These are phyloP conservation scores for Ustulina deusta DNA, from an alignment of 2,329 filamentous ascomycete species.

Conservation along the genomic window DNA sequence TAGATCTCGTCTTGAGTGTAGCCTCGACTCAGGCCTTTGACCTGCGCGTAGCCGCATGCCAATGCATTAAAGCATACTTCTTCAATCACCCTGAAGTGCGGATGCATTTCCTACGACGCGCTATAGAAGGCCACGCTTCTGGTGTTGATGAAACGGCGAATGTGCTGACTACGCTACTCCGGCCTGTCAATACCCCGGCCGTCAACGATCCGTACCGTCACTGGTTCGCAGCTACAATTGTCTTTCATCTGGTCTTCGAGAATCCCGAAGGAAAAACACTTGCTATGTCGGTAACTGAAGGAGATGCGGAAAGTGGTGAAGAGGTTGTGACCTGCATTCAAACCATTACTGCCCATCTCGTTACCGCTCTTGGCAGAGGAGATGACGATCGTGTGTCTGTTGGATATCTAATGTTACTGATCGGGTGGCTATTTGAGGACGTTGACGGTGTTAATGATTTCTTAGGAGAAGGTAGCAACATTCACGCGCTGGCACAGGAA, in stretches of 20 bases:
- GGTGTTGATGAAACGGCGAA: conserved; percentile 88
- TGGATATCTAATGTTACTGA: conserved; percentile 89
- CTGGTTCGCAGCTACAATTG: conserved; percentile 89
- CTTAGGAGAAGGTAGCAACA: conserved; percentile 87
- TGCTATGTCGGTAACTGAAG: conserved; percentile 86
- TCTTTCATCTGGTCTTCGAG: conserved; percentile 87
- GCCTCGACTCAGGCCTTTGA: conserved; percentile 77
- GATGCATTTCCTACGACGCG: conserved; percentile 85
- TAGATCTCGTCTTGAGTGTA: conserved; percentile 82
- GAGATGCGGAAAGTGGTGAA: conserved; percentile 88
- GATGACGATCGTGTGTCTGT: conserved; percentile 84
- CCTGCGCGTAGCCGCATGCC: conserved; percentile 84
- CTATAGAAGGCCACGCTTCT: conserved; percentile 86
- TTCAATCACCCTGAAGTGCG: conserved; percentile 83
- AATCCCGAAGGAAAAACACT: conserved; percentile 81
- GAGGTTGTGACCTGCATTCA: conserved; percentile 97
- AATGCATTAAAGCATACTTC: conserved; percentile 94
- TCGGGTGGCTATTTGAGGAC: conserved; percentile 92
- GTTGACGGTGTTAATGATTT: conserved; percentile 93
- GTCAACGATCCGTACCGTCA: conserved; percentile 83
- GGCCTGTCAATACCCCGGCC: conserved; percentile 70
- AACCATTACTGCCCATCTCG: conserved; percentile 85
- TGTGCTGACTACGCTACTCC: conserved; percentile 84
- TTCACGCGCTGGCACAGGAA: conserved; percentile 85
- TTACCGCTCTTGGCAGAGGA: conserved; percentile 78